Evolutionary conservation across 2,329 filamentous ascomycete species (phyloP).

Genomic region (Lecanicillium sp.): DNA sequence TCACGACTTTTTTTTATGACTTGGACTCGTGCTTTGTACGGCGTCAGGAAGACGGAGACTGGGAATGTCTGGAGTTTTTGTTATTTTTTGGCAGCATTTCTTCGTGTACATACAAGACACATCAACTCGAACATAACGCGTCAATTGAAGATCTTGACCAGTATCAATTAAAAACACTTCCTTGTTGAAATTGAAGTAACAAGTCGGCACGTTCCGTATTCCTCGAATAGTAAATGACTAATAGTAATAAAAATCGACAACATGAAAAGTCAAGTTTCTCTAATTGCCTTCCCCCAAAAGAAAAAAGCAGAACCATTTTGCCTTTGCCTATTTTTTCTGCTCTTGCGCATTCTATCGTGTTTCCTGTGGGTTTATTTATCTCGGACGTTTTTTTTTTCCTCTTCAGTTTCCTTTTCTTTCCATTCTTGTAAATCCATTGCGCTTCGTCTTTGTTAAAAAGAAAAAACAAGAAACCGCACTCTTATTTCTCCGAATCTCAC

Average conservation of each 20-base stretch:
- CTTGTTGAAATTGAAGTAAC: no score
- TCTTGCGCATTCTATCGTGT: no score
- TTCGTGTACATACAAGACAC: no score
- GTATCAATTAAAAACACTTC: no score
- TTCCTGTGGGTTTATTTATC: no score
- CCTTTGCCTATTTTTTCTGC: no score
- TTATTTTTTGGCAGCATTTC: neutral
- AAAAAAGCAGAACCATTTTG: neutral
- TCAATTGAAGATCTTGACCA: no score
- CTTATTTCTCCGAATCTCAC: conserved; percentile 13
- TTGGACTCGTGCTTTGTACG: neutral
- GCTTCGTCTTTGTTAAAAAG: neutral
- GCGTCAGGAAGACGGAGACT: neutral
- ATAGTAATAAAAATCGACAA: neutral
- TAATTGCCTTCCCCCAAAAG: neutral
- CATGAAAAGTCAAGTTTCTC: neutral
- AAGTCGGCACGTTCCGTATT: neutral
- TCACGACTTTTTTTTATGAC: neutral
- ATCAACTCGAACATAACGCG: no score
- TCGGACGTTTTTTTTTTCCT: no score
- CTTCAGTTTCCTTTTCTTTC: no score
- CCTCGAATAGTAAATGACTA: neutral
- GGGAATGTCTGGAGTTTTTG: neutral
- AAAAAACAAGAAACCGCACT: neutral
- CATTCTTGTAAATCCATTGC: no score